Evolutionary conservation across 352 stramenopile genomes (phyloP), one percentile per base, ranked within the genome.

Genomic region (Phytopythium sindhum): DNA sequence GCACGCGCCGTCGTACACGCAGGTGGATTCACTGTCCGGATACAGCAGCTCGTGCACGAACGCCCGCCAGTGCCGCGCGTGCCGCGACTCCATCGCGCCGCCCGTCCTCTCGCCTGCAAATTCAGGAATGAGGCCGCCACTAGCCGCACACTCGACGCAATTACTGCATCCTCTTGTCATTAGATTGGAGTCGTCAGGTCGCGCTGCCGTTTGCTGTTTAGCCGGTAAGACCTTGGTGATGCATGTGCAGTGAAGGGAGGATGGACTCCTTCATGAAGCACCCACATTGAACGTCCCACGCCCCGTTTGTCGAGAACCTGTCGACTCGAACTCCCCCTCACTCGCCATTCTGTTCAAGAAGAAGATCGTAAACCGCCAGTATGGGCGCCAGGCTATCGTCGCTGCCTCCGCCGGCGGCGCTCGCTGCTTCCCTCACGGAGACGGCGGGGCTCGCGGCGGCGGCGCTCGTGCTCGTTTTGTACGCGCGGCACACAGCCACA

Each of bases 1-100:
- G 58, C 74, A 82, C 39, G 85, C 64, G 35, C 78, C 81, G 56
- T 82, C 64, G 68, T 85, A 88, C 24, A 58, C 48, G 47, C 14
- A 11, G 26, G 57, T 28, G 15, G 39, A n/a, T 33, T 17, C 57
- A 35, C 55, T 45, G 4, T 48, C 28, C 31, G 55, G 28, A 29
- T 47, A 41, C 55, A 77, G 62, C 24, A 88, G 61, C 41, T 77
- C 62, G 7, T 64, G 65, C 10, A 89, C 72, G 61, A 84, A 71
- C 31, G 24, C 61, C 55, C 70, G 70, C 78, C 79, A 91, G 51
- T 70, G 69, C 21, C 74, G 72, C 63, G 54, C 65, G 59, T 81
- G 80, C 60, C 77, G 79, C 17, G 69, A 73, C 64, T 70, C 63
- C 72, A 77, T 80, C 21, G n/a, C 29, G 45, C n/a, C 17, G 11